Evolutionary conservation across 1,284 basidiomycete species (phyloP).

Genomic region (Porogramme epimiltina): DNA sequence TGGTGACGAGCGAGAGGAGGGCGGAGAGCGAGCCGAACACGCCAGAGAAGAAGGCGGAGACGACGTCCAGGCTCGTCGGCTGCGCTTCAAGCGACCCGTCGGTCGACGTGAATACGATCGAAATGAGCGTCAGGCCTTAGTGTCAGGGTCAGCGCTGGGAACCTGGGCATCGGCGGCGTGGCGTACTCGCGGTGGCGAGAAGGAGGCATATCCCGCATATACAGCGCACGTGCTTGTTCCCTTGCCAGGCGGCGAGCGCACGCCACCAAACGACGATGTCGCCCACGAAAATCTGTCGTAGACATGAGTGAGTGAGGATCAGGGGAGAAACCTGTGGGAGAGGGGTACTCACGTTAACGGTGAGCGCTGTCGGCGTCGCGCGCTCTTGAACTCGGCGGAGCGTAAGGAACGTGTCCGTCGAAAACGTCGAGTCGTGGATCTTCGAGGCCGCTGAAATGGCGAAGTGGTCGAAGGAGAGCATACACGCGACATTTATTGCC

Average conservation of each 20-base stretch:
- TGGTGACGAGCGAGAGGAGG: background rate
- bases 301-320: too few species aligned
- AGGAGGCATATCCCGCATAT: background rate
- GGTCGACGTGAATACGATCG: background rate
- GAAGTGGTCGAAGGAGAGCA: background rate
- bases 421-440: background rate
- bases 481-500: background rate
- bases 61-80: background rate
- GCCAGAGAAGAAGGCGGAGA: background rate
- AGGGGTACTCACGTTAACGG: background rate
- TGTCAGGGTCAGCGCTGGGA: background rate
- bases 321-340: too few species aligned
- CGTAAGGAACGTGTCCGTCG: background rate
- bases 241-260: background rate
- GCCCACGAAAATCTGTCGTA: background rate
- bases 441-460: background rate
- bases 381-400: background rate
- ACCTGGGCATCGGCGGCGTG: background rate
- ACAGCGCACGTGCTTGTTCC: background rate
- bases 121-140: background rate
- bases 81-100: too few species aligned
- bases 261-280: slow-evolving; percentile 1
- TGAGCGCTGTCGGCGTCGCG: background rate
- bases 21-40: background rate
- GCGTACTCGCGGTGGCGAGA: background rate